Evolutionary conservation across 306 rosid genomes (phyloP).

Genomic region (Glycyrrhiza uralensis): DNA sequence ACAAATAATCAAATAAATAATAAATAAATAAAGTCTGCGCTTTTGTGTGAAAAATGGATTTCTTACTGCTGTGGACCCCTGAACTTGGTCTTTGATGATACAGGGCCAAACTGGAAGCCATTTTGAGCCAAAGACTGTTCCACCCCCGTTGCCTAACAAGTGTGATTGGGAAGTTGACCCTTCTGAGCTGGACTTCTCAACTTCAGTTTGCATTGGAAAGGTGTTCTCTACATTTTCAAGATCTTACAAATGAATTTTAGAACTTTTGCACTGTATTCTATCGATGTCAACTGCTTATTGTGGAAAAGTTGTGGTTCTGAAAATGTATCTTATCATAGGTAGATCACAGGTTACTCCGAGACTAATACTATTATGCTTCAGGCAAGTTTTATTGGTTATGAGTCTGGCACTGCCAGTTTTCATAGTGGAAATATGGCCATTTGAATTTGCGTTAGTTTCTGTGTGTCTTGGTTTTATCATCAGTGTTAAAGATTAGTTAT

Average conservation of each 20-base stretch:
- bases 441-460: not conserved
- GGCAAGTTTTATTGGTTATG: not conserved
- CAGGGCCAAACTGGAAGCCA: constrained; percentile 99
- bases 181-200: constrained; percentile 84
- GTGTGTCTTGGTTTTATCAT: not conserved
- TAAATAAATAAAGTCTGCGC: not conserved
- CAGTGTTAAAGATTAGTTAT: not conserved
- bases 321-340: not conserved
- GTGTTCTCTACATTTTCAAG: constrained; percentile 34
- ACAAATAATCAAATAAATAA: not conserved
- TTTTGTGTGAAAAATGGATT: not conserved
- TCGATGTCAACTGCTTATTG: not conserved
- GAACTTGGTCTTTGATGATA: constrained; percentile 14
- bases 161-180: constrained; percentile 99
- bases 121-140: constrained; percentile 78
- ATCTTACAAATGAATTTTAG: not conserved
- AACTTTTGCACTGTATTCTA: constrained; percentile 2
- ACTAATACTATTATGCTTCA: constrained; percentile 6
- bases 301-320: not conserved
- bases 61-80: too few species aligned
- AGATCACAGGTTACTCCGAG: not conserved
- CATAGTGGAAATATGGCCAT: not conserved
- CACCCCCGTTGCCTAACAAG: constrained; percentile 90
- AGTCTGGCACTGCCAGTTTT: not conserved
- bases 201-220: constrained; percentile 76